Percentiles rank a stretch among this genome's conserved stretches.
These are phyloP conservation scores for Moringa oleifera DNA, from an alignment of 345 rosid genomes.

Conservation along the genomic window DNA sequence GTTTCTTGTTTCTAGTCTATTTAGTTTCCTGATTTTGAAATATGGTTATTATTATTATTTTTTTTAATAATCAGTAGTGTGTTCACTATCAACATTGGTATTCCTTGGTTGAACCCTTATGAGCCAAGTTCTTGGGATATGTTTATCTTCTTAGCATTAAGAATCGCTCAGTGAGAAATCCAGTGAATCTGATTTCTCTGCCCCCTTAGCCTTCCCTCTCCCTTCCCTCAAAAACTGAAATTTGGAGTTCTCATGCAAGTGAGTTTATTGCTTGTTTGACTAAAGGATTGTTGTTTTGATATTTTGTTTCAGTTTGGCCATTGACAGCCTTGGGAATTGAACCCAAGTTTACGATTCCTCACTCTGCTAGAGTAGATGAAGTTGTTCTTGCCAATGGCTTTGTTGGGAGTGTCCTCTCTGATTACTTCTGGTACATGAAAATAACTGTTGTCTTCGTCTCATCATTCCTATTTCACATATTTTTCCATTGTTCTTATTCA, in stretches of 20 bases:
- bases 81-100: neutral
- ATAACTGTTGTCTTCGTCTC: neutral
- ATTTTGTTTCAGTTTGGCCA: slow-evolving; percentile 75
- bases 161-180: neutral
- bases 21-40: too few species aligned
- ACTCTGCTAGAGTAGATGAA: slow-evolving; percentile 86
- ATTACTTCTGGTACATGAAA: slow-evolving; percentile 71
- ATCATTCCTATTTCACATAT: neutral
- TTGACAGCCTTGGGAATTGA: slow-evolving; percentile 93
- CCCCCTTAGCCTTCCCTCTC: too few species aligned
- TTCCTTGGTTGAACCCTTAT: neutral
- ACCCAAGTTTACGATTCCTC: slow-evolving; percentile 93
- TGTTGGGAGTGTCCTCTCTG: slow-evolving; percentile 96
- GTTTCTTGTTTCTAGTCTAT: neutral
- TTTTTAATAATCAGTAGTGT: too few species aligned
- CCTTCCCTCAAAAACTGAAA: too few species aligned
- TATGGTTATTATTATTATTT: too few species aligned
- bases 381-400: slow-evolving; percentile 92
- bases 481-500: neutral
- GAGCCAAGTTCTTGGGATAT: neutral
- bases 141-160: neutral
- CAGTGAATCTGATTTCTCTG: too few species aligned
- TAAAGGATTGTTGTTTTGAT: slow-evolving; percentile 7
- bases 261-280: neutral
- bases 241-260: neutral